phyloP scores from a whole-genome alignment of 345 rosid species.

The Firmiana major region DNA sequence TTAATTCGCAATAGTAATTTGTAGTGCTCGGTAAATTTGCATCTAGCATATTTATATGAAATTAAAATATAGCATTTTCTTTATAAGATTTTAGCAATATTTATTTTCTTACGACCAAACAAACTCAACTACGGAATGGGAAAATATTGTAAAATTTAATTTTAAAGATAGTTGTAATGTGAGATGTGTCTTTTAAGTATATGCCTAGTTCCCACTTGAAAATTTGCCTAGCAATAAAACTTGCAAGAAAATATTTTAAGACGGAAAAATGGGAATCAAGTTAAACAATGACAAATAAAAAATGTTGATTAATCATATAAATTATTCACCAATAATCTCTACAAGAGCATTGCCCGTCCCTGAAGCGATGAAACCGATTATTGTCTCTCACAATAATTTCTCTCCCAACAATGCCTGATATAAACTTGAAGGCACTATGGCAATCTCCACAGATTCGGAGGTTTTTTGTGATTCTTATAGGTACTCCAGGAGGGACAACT shows the following conservation, averaged over 20 bases:
- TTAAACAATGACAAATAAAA: neutral
- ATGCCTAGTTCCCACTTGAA: too few species aligned
- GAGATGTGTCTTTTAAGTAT: too few species aligned
- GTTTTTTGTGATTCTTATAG: constrained; percentile 78
- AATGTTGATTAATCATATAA: neutral
- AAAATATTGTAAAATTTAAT: too few species aligned
- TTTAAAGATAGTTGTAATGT: too few species aligned
- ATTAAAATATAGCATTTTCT: too few species aligned
- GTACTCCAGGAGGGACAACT: constrained; percentile 51
- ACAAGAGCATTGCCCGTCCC: constrained; percentile 56
- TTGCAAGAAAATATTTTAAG: neutral
- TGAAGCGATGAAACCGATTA: constrained; percentile 68
- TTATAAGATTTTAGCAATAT: too few species aligned
- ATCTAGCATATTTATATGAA: too few species aligned
- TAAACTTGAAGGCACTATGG: constrained; percentile 70
- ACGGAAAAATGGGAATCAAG: neutral
- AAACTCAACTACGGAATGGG: too few species aligned
- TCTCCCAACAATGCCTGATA: constrained; percentile 50
- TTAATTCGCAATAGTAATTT: too few species aligned
- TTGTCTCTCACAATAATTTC: constrained; percentile 78
- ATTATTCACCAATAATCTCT: constrained; percentile 61
- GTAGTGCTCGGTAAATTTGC: too few species aligned
- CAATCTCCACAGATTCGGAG: constrained; percentile 88
- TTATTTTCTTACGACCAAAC: too few species aligned
- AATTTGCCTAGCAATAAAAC: neutral